Base-by-base conservation (phyloP, 176 grass and related monocot species). In the Neostapfia colusana region DNA sequence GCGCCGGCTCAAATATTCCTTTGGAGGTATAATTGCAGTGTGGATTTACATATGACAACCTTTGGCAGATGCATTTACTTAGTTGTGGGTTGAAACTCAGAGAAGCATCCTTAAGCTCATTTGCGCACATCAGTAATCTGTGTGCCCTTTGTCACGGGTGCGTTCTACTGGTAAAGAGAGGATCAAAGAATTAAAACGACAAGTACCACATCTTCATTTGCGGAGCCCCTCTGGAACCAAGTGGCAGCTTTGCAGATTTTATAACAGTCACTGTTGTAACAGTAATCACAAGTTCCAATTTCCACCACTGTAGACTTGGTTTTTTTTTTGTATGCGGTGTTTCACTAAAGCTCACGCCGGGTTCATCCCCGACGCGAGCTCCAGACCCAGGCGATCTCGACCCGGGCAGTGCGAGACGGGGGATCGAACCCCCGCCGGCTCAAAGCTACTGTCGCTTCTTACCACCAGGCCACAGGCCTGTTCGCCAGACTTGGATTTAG, bases 1-100 rank as follows among this genome's bases (percentile, higher is more conserved):
- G 54, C 68, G 73, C 69, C 13, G 60, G 83, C 50, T 65, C 68
- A 67, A 80, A 75, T 69, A 88, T 21, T 79, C 58, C 65, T 35
- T 42, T 87, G 69, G 38, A 43, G 56, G 16, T 63, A 56, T 80
- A 88, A 74, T 51, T 69, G 35, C 35, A 69, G 15, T 62, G 48
- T 18, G 14, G 24, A 68, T 78, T 82, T 72, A 68, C 41, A 68
- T 18, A 20, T 42, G 26, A 79, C 10, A 88, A 60, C n/a, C 35
- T 58, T 17, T 5, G 16, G 15, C 28, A 6, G 27, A 41, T 70
- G 63, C 26, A 79, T 39, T 16, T 64, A 28, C 53, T 84, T 70
- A 63, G 75, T 18, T 84, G 54, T 58, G 62, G 63, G 51, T 10
- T 54, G 51, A 54, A 54, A 36, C 34, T 75, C 44, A 36, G 28